phyloP scores from a whole-genome alignment of 2,329 filamentous ascomycete species.

The Aspergillus felis region DNA sequence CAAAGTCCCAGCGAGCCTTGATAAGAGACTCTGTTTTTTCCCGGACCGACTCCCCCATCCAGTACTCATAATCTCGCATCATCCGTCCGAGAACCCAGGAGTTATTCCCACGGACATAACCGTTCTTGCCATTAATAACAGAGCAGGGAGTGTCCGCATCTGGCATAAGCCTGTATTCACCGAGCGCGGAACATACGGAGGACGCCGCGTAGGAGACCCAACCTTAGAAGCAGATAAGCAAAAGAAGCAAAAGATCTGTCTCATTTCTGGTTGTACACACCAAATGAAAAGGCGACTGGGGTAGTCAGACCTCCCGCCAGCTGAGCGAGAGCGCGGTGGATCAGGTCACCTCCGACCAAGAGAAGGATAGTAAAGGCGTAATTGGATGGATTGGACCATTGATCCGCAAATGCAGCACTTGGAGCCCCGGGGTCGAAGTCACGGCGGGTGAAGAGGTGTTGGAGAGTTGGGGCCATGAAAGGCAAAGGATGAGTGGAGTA shows the following conservation, averaged over 20 bases:
- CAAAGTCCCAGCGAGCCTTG: slow-evolving; percentile 9
- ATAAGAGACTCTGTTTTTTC: slow-evolving; percentile 11
- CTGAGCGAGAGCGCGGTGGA: slow-evolving; percentile 34
- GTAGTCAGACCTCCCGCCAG: slow-evolving; percentile 22
- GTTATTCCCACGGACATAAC: slow-evolving; percentile 37
- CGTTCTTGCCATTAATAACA: slow-evolving; percentile 36
- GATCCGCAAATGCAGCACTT: not conserved
- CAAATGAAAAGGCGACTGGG: slow-evolving; percentile 38
- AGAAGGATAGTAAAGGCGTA: slow-evolving; percentile 31
- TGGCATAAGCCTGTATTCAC: slow-evolving; percentile 35
- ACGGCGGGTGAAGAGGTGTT: not conserved
- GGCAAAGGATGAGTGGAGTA: not conserved
- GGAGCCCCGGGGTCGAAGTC: not conserved
- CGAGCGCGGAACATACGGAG: slow-evolving; percentile 26
- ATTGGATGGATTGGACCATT: slow-evolving; percentile 21
- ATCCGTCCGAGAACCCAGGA: slow-evolving; percentile 45
- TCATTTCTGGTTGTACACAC: slow-evolving; percentile 2
- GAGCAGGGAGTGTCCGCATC: slow-evolving; percentile 25
- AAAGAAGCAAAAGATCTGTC: not conserved
- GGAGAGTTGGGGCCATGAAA: not conserved
- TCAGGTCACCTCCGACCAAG: slow-evolving; percentile 35
- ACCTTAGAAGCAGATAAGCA: not conserved
- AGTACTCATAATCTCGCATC: slow-evolving; percentile 39
- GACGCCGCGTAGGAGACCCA: slow-evolving; percentile 38
- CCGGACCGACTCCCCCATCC: slow-evolving; percentile 14